Base-by-base conservation (phyloP, 2,329 filamentous ascomycete genomes). In the Sphaerulina vaccinii region DNA sequence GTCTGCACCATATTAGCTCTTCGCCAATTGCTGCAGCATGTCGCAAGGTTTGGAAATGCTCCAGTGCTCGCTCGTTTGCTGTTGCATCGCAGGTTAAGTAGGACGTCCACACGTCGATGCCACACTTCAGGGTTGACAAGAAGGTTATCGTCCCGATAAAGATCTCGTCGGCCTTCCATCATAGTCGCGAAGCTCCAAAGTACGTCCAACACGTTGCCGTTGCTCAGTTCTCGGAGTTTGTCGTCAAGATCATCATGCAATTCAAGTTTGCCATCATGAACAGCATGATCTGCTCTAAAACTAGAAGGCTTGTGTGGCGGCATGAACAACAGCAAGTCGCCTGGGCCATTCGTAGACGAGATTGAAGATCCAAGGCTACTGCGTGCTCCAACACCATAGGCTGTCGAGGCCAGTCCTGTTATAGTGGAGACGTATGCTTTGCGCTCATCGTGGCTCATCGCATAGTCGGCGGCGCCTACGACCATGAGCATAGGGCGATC, bases 1-100 rank as follows among this genome's bases (percentile, higher is more conserved):
- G 64, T 56, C 49, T 78, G 73, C 8, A 73, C 57, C 52, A 66
- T 60, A 19, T 66, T 68, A 5, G 67, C 68, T 3, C 60, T 56
- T 8, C 63, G 62, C 59, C 80, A 77, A 10, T 66, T 68, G 43
- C 70, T 73, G 60, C 80, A 83, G 63, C 80, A 83, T 3, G 79
- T 80, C 23, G 73, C 70, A 51, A 75, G 69, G 57, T 75, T 75
- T 1, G 73, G 71, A 52, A 73, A 73, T 21, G 66, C 66, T n/a
- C 69, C 65, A 9, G 65, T 56, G 10, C 57, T 56, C 2, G 67
- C 66, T 16, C 70, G 61, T 54, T 72, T 70, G 8, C 71, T 68
- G 61, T 83, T 83, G 67, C 81, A 84, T 37, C 75, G 74, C 23
- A 75, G 67, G 52, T 80, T 81, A 42, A 84, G 71, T 1, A 80